Evolutionary conservation across 2,329 filamentous ascomycete species (phyloP), one percentile per base, ranked within the genome.

Genomic region (Fusarium paranaense): DNA sequence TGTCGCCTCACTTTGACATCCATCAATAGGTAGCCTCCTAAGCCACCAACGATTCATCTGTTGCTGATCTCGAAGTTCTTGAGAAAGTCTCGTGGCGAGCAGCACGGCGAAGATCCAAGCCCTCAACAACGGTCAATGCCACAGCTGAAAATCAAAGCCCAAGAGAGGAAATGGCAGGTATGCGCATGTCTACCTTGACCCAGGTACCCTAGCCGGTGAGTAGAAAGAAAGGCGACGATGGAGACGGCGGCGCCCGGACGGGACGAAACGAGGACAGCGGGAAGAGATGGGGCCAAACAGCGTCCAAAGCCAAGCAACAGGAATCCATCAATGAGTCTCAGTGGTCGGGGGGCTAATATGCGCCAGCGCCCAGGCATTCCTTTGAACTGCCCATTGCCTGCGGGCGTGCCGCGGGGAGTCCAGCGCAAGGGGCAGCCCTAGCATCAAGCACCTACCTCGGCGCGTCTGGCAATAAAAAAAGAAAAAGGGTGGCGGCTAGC

Each of bases 201-300:
- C 56, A 57, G 69, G 54, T 60, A 50, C 65, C 47, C 25, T 60
- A 42, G 64, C 67, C 72, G 70, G 74, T 73, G 72, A 77, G 72
- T 63, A 72, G 66, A 59, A 50, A 67, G 62, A 58, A 72, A 73
- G 42, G 59, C 59, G 62, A 75, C 35, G 60, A 72, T 72, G 71
- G 68, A 67, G 64, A 74, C 67, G 52, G 50, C 20, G 35, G 45
- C 47, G 20, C 59, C 67, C 52, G 64, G 64, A 77, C 72, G 76
- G 76, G 70, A 78, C 70, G 76, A 77, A 72, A 74, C 66, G 60
- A 68, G 64, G 64, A 40, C 52, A 57, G 62, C 62, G 69, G 72
- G 68, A 72, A 71, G 62, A 65, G 42, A 57, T 77, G 72, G 71
- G 66, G 65, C 75, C 70, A 73, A 66, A 72, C 40, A 69, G 61